A percentile compares a stretch with the other conserved stretches of the same genome.
These are phyloP conservation scores for Ceratorhiza oryzae-sativae DNA, from an alignment of 1,284 basidiomycete genomes.

Conservation along the genomic window DNA sequence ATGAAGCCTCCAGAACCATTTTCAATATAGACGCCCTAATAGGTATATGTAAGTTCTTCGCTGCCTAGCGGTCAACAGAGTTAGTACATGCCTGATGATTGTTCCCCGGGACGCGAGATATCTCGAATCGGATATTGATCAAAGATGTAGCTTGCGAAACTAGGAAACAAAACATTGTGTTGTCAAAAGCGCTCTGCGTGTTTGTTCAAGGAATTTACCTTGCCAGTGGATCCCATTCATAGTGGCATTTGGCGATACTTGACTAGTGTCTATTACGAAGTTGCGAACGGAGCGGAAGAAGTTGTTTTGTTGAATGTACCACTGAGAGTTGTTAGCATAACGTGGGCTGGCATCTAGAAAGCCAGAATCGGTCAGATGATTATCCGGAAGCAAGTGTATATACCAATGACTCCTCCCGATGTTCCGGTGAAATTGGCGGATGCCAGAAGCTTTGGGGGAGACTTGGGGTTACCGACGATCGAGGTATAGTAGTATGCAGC, in stretches of 20 bases:
- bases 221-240: conserved; percentile 42
- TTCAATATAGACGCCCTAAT: conserved; percentile 55
- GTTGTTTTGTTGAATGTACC: conserved; percentile 66
- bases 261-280: conserved; percentile 60
- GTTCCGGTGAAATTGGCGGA: conserved; percentile 64
- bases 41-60: background rate
- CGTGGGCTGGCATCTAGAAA: conserved; percentile 64
- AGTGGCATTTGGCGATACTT: conserved; percentile 2
- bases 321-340: conserved; percentile 60
- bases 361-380: background rate
- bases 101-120: conserved; percentile 29
- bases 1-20: conserved; percentile 75
- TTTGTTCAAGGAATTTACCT: background rate
- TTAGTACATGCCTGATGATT: conserved; percentile 22
- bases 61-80: background rate
- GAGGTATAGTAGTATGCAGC: conserved; percentile 69
- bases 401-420: conserved; percentile 69
- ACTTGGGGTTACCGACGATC: conserved; percentile 58
- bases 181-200: background rate
- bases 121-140: conserved; percentile 38
- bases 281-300: conserved; percentile 66
- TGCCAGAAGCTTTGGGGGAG: conserved; percentile 67
- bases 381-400: background rate
- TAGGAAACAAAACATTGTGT: background rate
- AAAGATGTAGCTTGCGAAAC: conserved; percentile 42